Evolutionary conservation across 352 stramenopile species (phyloP).

Genomic region (Phytophthora pseudosyringae): DNA sequence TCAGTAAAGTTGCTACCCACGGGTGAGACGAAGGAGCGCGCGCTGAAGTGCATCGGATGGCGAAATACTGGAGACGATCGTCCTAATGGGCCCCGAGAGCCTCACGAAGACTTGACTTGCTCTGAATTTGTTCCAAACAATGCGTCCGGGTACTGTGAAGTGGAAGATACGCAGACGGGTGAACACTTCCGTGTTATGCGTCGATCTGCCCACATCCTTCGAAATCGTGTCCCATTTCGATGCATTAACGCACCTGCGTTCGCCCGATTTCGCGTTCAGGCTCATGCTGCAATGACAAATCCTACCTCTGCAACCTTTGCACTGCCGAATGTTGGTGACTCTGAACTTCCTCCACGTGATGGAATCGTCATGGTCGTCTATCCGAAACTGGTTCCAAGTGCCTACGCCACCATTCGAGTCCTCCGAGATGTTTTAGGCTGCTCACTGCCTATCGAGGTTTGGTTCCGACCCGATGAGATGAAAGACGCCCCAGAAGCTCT

Average conservation of each 20-base stretch:
- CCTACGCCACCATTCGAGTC: constrained; percentile 35
- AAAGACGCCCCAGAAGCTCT: constrained; percentile 8
- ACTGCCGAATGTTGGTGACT: not conserved
- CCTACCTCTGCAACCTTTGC: not conserved
- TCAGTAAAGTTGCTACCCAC: constrained; percentile 33
- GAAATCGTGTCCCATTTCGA: constrained; percentile 37
- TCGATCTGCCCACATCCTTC: constrained; percentile 34
- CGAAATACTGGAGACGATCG: constrained; percentile 17
- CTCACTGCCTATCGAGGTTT: constrained; percentile 62
- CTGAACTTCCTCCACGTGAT: constrained; percentile 3
- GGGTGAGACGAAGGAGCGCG: constrained; percentile 11
- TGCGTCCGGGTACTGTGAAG: constrained; percentile 33
- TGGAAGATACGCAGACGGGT: constrained; percentile 29
- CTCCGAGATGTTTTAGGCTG: constrained; percentile 38
- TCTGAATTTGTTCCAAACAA: constrained; percentile 29
- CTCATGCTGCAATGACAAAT: constrained; percentile 15
- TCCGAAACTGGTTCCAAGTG: constrained; percentile 47
- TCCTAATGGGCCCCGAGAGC: constrained; percentile 22
- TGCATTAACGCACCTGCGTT: constrained; percentile 52
- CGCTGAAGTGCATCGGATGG: constrained; percentile 30
- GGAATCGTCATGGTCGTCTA: constrained; percentile 68
- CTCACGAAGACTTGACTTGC: constrained; percentile 23
- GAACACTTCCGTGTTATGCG: constrained; percentile 44
- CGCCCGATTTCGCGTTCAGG: constrained; percentile 37
- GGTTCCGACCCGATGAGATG: constrained; percentile 53